Evolutionary conservation across 345 rosid species (phyloP), one percentile per base, ranked within the genome.

Genomic region (Euphorbia tirucalli): DNA sequence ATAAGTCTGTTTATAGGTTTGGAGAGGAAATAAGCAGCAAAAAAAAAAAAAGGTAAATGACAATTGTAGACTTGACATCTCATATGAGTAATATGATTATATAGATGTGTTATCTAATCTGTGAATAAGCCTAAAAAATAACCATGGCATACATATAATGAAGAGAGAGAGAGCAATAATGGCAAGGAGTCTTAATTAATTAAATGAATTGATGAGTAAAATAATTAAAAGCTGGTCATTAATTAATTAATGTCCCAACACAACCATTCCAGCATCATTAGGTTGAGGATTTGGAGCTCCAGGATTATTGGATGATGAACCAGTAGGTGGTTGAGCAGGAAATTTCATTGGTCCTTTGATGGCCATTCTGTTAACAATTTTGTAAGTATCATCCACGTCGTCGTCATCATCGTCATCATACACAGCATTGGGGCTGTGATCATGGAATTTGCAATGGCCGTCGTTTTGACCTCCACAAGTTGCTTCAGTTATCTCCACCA

Each of bases 331-430:
- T n/a, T n/a, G n/a, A 2, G 64, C 3, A 35, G 37, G 19, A 14
- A 11, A 69, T 11, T 11, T 57, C 61, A 57, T 57, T 32, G 77
- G 77, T 0, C 59, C 28, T 28, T 57, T 25, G 21, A 75, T 57
- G 66, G n/a, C 58, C 0, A 75, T 46, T 6, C 73, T 72, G 54
- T 70, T 55, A 9, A 74, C 78, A 25, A 72, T 66, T 71, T 78
- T 83, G 67, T 72, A 80, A 3, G 82, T 75, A 58, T 80, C 84
- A 68, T 80, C 86, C 44, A 78, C 58, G 10, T 78, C 75, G 1
- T 80, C 58, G 10, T 78, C 75, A 3, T 80, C 77, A 28, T 80
- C 81, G 0, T 28, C 66, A 0, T 30, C 72, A 0, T 57, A 8
- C 44, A n/a, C 80, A 8, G 68, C 63, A 0, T 52, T 43, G 7